Percentiles rank a stretch among this genome's conserved stretches.
Conservation (phyloP, 2,329 filamentous ascomycete species). For the Verticillium nonalfalfae region DNA sequence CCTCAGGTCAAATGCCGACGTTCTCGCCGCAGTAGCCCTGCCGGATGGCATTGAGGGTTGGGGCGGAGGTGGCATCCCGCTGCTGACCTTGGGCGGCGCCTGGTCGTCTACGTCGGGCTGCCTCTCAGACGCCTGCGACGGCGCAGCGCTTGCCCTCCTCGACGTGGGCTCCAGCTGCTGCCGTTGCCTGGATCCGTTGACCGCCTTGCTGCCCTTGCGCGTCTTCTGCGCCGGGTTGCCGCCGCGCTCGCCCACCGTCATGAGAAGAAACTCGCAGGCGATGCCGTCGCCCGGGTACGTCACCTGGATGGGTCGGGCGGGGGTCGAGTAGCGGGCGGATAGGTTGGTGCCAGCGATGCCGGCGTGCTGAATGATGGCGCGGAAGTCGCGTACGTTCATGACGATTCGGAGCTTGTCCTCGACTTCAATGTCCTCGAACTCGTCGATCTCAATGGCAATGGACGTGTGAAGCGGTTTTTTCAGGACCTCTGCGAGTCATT, state of each 20-base stretch:
- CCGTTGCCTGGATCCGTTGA: conserved; percentile 30
- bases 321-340: conserved; percentile 63
- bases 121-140: conserved; percentile 21
- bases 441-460: conserved; percentile 67
- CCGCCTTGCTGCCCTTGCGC: conserved; percentile 26
- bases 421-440: conserved; percentile 70
- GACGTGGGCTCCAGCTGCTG: conserved; percentile 42
- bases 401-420: conserved; percentile 73
- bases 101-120: conserved; percentile 7
- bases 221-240: conserved; percentile 40
- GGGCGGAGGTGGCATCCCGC: conserved; percentile 20
- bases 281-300: conserved; percentile 64
- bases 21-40: conserved; percentile 7
- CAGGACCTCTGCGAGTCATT: conserved; percentile 50
- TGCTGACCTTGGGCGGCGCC: conserved; percentile 6
- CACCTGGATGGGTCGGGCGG: conserved; percentile 66
- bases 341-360: conserved; percentile 62
- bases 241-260: conserved; percentile 68
- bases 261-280: conserved; percentile 70
- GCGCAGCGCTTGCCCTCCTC: conserved; percentile 34
- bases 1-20: conserved; percentile 33
- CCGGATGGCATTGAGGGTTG: conserved; percentile 8
- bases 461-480: conserved; percentile 78
- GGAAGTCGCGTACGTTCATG: conserved; percentile 78
- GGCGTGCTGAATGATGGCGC: conserved; percentile 71